Conservation (phyloP, 2,329 filamentous ascomycete genomes). For the Aspergillus sp. region DNA sequence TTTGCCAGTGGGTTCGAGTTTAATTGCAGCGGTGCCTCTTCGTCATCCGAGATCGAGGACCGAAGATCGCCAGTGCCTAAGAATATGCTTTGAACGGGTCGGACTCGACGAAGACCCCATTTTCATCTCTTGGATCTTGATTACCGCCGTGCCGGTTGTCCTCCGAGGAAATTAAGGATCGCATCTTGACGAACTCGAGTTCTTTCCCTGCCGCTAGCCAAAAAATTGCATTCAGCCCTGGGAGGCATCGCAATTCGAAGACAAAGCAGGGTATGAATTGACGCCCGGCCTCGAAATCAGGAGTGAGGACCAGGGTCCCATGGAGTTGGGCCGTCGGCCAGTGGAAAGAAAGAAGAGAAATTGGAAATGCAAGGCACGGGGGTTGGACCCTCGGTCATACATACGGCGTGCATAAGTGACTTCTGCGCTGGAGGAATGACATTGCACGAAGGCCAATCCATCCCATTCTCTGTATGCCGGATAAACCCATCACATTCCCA, state of each 20-base stretch:
- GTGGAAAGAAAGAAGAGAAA: constrained; percentile 1
- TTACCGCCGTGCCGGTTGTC: neutral
- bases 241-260: neutral
- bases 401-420: constrained; percentile 14
- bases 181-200: neutral
- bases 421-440: constrained; percentile 3
- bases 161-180: neutral
- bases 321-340: constrained; percentile 1
- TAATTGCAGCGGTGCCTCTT: constrained; percentile 12
- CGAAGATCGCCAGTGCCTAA: constrained; percentile 14
- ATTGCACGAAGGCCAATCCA: constrained; percentile 4
- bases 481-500: constrained; percentile 15
- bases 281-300: neutral
- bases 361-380: constrained; percentile 18
- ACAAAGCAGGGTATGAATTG: neutral
- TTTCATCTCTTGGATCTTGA: neutral
- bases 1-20: constrained; percentile 13
- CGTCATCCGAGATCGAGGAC: constrained; percentile 10
- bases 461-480: constrained; percentile 11
- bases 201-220: neutral
- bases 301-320: neutral
- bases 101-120: neutral
- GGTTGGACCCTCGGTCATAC: constrained; percentile 5
- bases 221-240: neutral
- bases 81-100: neutral